A percentile compares a stretch with the other conserved stretches of the same genome.
These are phyloP conservation scores for Pterothamnion heteromorphum DNA, from an alignment of 31 red algal genomes.

Conservation along the genomic window DNA sequence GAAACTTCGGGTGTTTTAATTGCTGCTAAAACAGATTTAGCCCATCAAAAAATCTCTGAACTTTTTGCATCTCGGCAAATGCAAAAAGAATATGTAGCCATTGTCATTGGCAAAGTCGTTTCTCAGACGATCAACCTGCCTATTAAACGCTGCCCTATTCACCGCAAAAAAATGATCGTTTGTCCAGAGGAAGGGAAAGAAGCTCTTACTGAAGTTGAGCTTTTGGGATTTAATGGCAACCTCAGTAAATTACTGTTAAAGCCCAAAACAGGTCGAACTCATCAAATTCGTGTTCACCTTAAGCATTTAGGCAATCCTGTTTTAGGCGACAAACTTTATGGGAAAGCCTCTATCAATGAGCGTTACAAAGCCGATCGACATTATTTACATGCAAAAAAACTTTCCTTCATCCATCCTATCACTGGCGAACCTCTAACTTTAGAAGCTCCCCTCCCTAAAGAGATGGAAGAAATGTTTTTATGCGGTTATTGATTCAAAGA, in stretches of 20 bases:
- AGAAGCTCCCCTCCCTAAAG: constrained; percentile 58
- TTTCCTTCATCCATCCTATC: constrained; percentile 68
- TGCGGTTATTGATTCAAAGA: not conserved
- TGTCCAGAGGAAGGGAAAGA: not conserved
- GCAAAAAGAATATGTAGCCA: constrained; percentile 77
- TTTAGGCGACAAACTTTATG: constrained; percentile 76
- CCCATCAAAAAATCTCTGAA: constrained; percentile 44
- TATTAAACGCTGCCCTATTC: constrained; percentile 39
- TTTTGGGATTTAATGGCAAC: not conserved
- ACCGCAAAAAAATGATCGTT: constrained; percentile 49
- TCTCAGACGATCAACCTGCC: constrained; percentile 26
- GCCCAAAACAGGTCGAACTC: constrained; percentile 75
- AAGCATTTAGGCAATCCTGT: constrained; percentile 59
- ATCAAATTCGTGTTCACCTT: constrained; percentile 88
- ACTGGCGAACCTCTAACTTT: constrained; percentile 39
- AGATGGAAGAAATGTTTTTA: constrained; percentile 46
- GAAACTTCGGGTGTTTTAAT: constrained; percentile 88
- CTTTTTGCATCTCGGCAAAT: constrained; percentile 59
- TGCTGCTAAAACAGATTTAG: constrained; percentile 51
- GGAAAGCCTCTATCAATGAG: constrained; percentile 39
- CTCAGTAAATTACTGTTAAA: too few relatives aligned
- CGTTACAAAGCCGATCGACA: constrained; percentile 53
- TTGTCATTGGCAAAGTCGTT: constrained; percentile 49
- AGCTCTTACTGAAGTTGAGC: not conserved
- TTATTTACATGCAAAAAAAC: constrained; percentile 63